phyloP scores from a whole-genome alignment of 148 eudicot species.

The Talinum fruticosum region DNA sequence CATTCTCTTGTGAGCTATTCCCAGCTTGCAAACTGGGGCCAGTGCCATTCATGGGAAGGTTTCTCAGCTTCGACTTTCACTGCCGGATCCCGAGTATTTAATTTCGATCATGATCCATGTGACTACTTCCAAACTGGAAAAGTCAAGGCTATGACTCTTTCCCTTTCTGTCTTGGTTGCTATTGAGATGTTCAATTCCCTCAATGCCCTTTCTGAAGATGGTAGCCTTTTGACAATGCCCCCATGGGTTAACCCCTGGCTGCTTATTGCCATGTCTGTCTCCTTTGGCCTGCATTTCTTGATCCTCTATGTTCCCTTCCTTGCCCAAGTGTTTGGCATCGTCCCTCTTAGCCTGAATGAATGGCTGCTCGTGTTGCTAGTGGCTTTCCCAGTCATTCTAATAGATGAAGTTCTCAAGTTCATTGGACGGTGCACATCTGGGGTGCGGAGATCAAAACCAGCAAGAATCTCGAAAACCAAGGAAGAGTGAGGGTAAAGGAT shows the following conservation, averaged over 20 bases:
- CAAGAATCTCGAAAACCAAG: constrained; percentile 33
- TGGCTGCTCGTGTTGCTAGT: constrained; percentile 64
- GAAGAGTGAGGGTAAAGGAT: constrained; percentile 39
- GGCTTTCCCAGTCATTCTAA: constrained; percentile 64
- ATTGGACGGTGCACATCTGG: constrained; percentile 62
- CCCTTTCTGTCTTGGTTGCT: constrained; percentile 75
- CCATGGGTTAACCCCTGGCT: constrained; percentile 84
- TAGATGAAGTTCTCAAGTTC: constrained; percentile 82
- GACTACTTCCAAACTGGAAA: constrained; percentile 65
- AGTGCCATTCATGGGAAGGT: constrained; percentile 57
- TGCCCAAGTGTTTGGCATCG: constrained; percentile 69
- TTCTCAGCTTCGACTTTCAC: constrained; percentile 54
- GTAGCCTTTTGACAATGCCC: constrained; percentile 67
- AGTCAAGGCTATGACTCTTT: constrained; percentile 71
- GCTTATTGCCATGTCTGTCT: constrained; percentile 64
- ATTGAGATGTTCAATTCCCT: constrained; percentile 83
- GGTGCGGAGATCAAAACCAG: constrained; percentile 18
- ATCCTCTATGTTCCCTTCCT: constrained; percentile 72
- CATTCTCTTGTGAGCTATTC: constrained; percentile 61
- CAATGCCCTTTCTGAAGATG: constrained; percentile 71
- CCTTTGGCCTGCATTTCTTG: constrained; percentile 70
- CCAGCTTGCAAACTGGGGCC: constrained; percentile 71
- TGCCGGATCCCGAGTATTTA: constrained; percentile 57
- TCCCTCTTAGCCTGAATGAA: constrained; percentile 66
- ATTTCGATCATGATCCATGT: constrained; percentile 56